Percentiles rank a stretch among this genome's conserved stretches.
phyloP scores from a whole-genome alignment of 2,329 filamentous ascomycete genomes.

The Colletotrichum costaricense region DNA sequence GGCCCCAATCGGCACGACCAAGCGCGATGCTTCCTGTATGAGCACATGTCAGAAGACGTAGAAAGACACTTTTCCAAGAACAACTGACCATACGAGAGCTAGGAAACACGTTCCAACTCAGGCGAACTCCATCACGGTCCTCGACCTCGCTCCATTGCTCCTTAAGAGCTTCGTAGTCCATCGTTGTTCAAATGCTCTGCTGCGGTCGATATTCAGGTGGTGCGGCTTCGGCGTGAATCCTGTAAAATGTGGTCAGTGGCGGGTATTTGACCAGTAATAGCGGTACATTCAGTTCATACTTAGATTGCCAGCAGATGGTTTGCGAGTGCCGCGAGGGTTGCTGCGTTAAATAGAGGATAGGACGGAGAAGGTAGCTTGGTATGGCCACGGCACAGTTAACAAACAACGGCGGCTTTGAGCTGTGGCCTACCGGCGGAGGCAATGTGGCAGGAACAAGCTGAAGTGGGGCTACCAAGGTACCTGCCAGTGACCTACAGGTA shows the following conservation, averaged over 20 bases:
- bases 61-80: conserved; percentile 2
- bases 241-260: not conserved
- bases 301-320: not conserved
- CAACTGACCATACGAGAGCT: conserved; percentile 90
- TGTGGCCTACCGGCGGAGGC: not conserved
- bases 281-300: not conserved
- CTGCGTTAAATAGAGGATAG: not conserved
- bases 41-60: conserved; percentile 38
- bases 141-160: conserved; percentile 97
- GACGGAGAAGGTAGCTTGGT: not conserved
- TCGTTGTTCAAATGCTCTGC: conserved; percentile 47
- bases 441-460: not conserved
- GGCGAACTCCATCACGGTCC: conserved; percentile 92
- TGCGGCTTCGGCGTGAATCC: not conserved
- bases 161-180: conserved; percentile 95
- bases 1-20: conserved; percentile 95
- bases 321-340: not conserved
- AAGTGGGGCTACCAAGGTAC: not conserved
- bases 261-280: too few relatives aligned
- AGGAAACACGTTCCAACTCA: conserved; percentile 99
- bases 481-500: not conserved
- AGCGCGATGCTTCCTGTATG: conserved; percentile 85
- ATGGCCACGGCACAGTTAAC: not conserved
- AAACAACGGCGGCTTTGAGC: not conserved
- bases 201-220: not conserved